These are phyloP conservation scores for Botrytis byssoidea DNA, from an alignment of 2,329 filamentous ascomycete genomes.

Conservation along the genomic window DNA sequence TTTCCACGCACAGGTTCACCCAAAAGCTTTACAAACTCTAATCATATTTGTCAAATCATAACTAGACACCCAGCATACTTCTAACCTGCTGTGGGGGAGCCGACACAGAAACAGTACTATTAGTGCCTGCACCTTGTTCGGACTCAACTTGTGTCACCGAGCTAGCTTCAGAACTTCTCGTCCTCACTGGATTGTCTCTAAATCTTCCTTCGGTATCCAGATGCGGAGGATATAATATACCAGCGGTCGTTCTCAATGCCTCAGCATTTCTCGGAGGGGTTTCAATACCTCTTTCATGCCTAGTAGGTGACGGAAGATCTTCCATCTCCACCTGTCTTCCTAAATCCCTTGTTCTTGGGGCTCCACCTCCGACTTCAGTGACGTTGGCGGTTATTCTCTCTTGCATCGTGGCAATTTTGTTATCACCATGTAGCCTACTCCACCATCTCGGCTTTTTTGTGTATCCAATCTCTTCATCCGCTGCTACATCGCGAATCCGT, in stretches of 20 bases:
- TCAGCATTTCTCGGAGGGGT: slow-evolving; percentile 46
- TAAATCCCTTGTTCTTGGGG: slow-evolving; percentile 35
- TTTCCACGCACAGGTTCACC: background rate
- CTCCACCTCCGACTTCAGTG: slow-evolving; percentile 40
- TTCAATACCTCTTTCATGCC: slow-evolving; percentile 18
- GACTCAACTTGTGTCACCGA: slow-evolving; percentile 15
- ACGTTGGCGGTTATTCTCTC: slow-evolving; percentile 39
- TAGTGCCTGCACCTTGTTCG: slow-evolving; percentile 29
- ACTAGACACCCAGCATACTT: slow-evolving; percentile 45
- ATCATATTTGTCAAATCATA: background rate
- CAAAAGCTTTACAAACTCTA: background rate
- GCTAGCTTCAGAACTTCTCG: slow-evolving; percentile 17
- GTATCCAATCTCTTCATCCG: slow-evolving; percentile 61
- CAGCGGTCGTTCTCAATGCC: slow-evolving; percentile 23
- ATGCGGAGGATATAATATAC: slow-evolving; percentile 25
- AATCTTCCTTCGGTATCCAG: slow-evolving; percentile 20
- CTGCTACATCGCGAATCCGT: slow-evolving; percentile 51
- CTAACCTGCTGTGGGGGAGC: slow-evolving; percentile 39
- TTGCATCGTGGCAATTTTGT: slow-evolving; percentile 35
- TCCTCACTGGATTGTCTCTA: slow-evolving; percentile 23
- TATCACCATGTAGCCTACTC: slow-evolving; percentile 44
- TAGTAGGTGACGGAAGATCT: slow-evolving; percentile 30
- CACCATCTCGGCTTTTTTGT: slow-evolving; percentile 66
- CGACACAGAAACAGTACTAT: slow-evolving; percentile 33
- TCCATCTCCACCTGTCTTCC: slow-evolving; percentile 42